Evolutionary conservation across 2,329 filamentous ascomycete genomes (phyloP), one percentile per base, ranked within the genome.

Genomic region (Mariannaea elegans): DNA sequence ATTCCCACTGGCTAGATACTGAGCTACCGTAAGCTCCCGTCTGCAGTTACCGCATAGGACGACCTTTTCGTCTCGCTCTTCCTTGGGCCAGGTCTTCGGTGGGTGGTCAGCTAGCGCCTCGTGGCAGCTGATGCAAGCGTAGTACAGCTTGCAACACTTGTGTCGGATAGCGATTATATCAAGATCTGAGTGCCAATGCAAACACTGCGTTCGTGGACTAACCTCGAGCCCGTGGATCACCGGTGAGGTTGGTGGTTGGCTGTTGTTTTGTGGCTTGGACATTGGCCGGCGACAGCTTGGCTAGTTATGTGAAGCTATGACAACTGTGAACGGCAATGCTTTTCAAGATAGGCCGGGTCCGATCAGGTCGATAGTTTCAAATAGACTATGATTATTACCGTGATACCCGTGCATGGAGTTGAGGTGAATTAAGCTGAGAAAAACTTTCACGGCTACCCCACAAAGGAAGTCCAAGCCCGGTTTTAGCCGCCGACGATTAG

Each of bases 121-220:
- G 27, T 63, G 61, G 39, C 61, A 63, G 53, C 52, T 63, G 32
- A 63, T 58, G 53, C 61, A 63, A 34, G 61, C 61, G 41, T 63
- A 63, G 58, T 61, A 63, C 6, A 34, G n/a, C 7, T 47, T 36
- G 31, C 61, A 63, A n/a, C 61, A 63, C n/a, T 39, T 57, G 49
- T 61, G 61, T 13, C 58, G 42, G 48, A 63, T 63, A 32, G 61
- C 61, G 21, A 63, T 63, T 9, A 63, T 61, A 18, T 63, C 61
- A 21, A 46, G 58, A 9, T 58, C 47, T 6, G 61, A 63, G 44
- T 63, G 57, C 61, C 61, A 63, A 29, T 63, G 61, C 2, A 21
- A 13, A 39, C 61, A 63, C 34, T 61, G 57, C 3, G 61, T 61
- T 7, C 19, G 31, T 21, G 59, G 39, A 6, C 13, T 58, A 21